Conservation (phyloP, 2,329 filamentous ascomycete genomes). For the Cordyceps militaris region DNA sequence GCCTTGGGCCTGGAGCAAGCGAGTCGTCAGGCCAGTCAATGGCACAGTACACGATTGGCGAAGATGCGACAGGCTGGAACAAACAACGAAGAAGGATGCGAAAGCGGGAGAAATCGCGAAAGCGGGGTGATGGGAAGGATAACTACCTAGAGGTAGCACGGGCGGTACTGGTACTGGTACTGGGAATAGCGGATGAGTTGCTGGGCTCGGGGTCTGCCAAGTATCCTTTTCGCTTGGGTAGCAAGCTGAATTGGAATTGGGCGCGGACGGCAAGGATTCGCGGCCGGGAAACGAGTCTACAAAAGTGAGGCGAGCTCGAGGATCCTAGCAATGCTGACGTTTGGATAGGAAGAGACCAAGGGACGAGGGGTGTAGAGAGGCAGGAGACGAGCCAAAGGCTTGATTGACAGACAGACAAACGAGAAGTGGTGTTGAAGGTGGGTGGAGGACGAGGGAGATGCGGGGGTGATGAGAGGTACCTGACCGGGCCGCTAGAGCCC, state of each 20-base stretch:
- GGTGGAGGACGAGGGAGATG: conserved; percentile 7
- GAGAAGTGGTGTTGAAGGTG: background rate
- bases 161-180: too few species aligned
- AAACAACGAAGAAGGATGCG: conserved; percentile 13
- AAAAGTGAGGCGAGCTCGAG: background rate
- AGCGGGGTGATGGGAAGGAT: background rate
- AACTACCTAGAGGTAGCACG: background rate
- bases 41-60: conserved; percentile 1
- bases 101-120: conserved; percentile 4
- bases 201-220: background rate
- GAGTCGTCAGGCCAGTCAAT: conserved; percentile 7
- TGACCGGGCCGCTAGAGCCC: background rate
- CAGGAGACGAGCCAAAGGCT: background rate
- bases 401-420: background rate
- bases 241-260: conserved; percentile 2
- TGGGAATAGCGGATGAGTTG: background rate
- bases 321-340: background rate
- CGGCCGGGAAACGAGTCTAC: background rate
- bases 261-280: background rate
- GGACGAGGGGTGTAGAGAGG: background rate
- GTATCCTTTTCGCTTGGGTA: background rate
- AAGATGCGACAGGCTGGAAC: background rate
- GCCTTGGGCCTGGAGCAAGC: background rate
- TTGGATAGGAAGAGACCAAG: background rate
- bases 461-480: conserved; percentile 4